A percentile compares a stretch with the other conserved stretches of the same genome.
phyloP scores from a whole-genome alignment of 257 asterid species.

The Anisodus acutangulus region DNA sequence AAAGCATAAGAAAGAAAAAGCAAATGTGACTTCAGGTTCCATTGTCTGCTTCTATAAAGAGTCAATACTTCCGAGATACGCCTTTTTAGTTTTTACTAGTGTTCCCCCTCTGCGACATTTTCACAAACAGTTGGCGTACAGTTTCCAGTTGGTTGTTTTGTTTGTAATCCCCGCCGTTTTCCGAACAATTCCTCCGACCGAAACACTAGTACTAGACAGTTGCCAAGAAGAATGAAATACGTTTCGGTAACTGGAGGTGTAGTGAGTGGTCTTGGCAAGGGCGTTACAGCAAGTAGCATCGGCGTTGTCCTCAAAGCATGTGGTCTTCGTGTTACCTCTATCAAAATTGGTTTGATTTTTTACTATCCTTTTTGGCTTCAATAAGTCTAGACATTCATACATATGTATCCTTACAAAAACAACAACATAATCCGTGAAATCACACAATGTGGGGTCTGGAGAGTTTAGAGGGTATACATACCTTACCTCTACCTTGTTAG shows the following conservation, averaged over 20 bases:
- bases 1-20: too few relatives aligned
- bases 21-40: neutral
- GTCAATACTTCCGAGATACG: neutral
- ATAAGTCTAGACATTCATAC: neutral
- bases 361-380: neutral
- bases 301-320: conserved; percentile 97
- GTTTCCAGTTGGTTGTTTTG: neutral
- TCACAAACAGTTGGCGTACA: conserved; percentile 35
- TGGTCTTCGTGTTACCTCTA: conserved; percentile 95
- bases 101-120: conserved; percentile 40
- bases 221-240: conserved; percentile 62
- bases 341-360: conserved; percentile 74
- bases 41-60: neutral
- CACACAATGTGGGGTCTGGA: too few relatives aligned
- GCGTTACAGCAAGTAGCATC: conserved; percentile 98
- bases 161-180: neutral
- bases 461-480: too few relatives aligned
- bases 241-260: conserved; percentile 96
- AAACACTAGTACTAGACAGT: neutral
- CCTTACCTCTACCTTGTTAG: too few relatives aligned
- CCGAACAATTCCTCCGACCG: conserved; percentile 8
- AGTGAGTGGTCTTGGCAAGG: conserved; percentile 98
- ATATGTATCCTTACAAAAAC: neutral
- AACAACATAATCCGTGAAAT: too few relatives aligned
- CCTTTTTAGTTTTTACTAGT: neutral